Conservation (phyloP, 225 moss, liverwort and hornwort genomes). For the Anthoceros angustus region DNA sequence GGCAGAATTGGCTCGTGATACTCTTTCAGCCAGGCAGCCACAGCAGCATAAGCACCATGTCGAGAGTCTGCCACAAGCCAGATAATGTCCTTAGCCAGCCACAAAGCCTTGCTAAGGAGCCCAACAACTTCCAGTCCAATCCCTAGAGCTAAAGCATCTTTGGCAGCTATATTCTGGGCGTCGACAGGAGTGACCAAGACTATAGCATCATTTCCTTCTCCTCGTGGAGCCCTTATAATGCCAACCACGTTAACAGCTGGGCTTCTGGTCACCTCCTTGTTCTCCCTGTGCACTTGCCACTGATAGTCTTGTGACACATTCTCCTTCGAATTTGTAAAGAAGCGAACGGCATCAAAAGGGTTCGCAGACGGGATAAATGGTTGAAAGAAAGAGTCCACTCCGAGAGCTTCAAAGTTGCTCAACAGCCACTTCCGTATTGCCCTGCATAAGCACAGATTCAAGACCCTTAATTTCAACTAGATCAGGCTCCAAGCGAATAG, state of each 20-base stretch:
- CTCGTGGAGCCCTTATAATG: constrained; percentile 82
- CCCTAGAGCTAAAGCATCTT: constrained; percentile 51
- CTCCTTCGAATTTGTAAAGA: constrained; percentile 41
- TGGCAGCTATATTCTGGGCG: constrained; percentile 27
- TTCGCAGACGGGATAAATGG: constrained; percentile 42
- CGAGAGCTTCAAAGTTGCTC: constrained; percentile 49
- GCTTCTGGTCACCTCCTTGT: constrained; percentile 16
- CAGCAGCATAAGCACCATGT: constrained; percentile 68
- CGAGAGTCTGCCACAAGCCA: constrained; percentile 86
- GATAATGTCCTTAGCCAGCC: constrained; percentile 86
- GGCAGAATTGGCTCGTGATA: constrained; percentile 51
- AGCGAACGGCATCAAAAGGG: constrained; percentile 34
- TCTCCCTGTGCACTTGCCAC: constrained; percentile 19
- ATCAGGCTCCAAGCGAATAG: background rate
- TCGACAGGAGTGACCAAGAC: constrained; percentile 83
- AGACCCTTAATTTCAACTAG: constrained; percentile 18
- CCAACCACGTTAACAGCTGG: constrained; percentile 75
- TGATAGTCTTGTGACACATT: constrained; percentile 2
- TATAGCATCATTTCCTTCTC: constrained; percentile 94
- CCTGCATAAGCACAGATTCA: constrained; percentile 39
- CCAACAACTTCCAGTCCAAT: constrained; percentile 73
- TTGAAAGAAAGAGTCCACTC: constrained; percentile 77
- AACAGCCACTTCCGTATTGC: constrained; percentile 82
- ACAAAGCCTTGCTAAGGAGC: constrained; percentile 50
- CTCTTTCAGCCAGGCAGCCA: constrained; percentile 81